Conservation (phyloP, 176 grass and related monocot species). For the Puccinellia tenuiflora region DNA sequence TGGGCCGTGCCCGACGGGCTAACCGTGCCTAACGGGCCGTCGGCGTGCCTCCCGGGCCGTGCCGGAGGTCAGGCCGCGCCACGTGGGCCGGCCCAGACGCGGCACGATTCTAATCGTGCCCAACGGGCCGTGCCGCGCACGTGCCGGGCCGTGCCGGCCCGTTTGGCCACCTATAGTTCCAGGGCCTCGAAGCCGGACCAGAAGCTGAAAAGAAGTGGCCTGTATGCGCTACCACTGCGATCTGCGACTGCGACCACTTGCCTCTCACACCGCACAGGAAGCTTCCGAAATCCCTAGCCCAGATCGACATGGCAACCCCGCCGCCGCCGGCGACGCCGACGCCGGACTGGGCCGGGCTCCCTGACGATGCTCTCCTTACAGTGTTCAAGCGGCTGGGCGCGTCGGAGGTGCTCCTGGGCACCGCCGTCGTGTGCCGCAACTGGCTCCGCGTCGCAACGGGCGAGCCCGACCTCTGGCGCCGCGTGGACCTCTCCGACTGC, state of each 20-base stretch:
- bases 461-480: slow-evolving; percentile 22
- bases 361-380: background rate
- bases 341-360: slow-evolving; percentile 18
- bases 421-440: slow-evolving; percentile 17
- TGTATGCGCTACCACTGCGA: background rate
- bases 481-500: slow-evolving; percentile 20
- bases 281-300: background rate
- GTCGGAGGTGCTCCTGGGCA: slow-evolving; percentile 1
- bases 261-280: background rate
- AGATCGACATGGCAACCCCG: background rate
- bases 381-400: slow-evolving; percentile 18
- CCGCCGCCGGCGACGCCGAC: background rate
- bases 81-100: too few relatives aligned
- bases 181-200: background rate
- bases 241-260: background rate
- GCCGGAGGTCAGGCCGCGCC: too few relatives aligned
- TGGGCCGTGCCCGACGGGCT: too few relatives aligned
- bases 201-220: background rate
- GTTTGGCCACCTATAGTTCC: too few relatives aligned
- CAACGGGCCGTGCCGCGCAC: too few relatives aligned
- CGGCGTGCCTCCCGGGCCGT: too few relatives aligned
- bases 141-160: too few relatives aligned
- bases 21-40: too few relatives aligned
- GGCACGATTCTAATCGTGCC: too few relatives aligned
- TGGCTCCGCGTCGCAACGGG: slow-evolving; percentile 14